These are phyloP conservation scores for Astragalus membranaceus DNA, from an alignment of 306 rosid genomes.

Conservation along the genomic window DNA sequence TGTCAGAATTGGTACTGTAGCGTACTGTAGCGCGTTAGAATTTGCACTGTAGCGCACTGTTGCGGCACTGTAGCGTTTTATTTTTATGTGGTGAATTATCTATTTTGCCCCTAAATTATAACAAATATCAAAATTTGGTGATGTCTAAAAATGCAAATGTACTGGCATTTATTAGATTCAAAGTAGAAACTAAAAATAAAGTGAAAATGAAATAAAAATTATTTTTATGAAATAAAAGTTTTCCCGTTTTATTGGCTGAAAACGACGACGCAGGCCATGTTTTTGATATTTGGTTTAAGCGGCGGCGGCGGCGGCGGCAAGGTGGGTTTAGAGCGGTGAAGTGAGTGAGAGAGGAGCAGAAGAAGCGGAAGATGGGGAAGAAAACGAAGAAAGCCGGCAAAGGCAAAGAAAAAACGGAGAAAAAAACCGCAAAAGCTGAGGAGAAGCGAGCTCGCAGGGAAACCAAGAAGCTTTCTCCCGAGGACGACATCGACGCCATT, in stretches of 20 bases:
- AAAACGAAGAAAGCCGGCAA: constrained; percentile 87
- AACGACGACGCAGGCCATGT: neutral
- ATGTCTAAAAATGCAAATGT: no score
- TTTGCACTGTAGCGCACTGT: no score
- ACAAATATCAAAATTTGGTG: no score
- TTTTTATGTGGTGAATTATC: no score
- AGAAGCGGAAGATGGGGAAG: constrained; percentile 69
- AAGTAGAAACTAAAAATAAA: no score
- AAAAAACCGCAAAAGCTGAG: constrained; percentile 75
- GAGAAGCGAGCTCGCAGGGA: constrained; percentile 87
- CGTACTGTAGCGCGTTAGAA: no score
- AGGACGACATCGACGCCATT: constrained; percentile 94
- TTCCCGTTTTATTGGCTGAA: neutral
- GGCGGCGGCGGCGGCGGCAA: neutral
- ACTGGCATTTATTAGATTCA: no score
- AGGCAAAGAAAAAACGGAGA: constrained; percentile 94
- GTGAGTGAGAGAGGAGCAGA: neutral
- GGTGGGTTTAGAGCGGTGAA: neutral
- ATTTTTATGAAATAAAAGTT: neutral
- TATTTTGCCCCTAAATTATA: no score
- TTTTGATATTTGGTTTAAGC: neutral
- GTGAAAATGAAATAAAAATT: no score
- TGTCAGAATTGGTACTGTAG: no score
- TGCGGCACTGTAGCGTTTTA: no score
- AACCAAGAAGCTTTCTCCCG: constrained; percentile 88